Evolutionary conservation across 2,329 filamentous ascomycete genomes (phyloP), one percentile per base, ranked within the genome.

Genomic region (Cryphonectria carpinicola): DNA sequence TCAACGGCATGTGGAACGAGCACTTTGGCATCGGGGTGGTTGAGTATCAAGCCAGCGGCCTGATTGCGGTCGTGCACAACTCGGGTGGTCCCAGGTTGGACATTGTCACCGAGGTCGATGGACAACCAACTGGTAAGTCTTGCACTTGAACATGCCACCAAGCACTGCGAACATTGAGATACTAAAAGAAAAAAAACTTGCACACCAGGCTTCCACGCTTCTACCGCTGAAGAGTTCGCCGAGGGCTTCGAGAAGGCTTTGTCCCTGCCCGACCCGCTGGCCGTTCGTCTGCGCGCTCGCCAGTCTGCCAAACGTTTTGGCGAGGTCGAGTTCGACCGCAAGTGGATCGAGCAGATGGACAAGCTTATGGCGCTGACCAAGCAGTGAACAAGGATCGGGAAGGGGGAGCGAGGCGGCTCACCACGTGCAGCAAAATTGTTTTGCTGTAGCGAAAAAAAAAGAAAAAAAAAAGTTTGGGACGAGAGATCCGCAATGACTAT

Each of bases 1-100:
- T 97, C 41, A 99, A 99, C 76, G 94, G 93, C 77, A 99, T 99
- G 96, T 99, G 96, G 95, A 98, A 98, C 79, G 96, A 99, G 83
- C 96, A 99, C 81, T 99, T 99, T 79, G 96, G 96, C 32, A 99
- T 99, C 71, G 96, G 96, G 1, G 95, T 98, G 22, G 96, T 99
- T 56, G 96, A 99, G 84, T 99, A 98, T 79, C 95, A 98, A 79
- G 96, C 96, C 4, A 96, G 96, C 0, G 96, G 96, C 1, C 84
- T 99, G 70, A 94, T 99, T 70, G 90, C 92, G 6, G 95, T 99
- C 0, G 96, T 98, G 11, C 96, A 99, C 77, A 86, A 98, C 80
- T 96, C 93, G 66, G 96, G 95, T 11, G 96, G 96, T 0, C 96
- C 96, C 1, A 97, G 96, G 81, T 82, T 94, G 73, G 96, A 99